Evolutionary conservation across 805 yeast species (phyloP), one percentile per base, ranked within the genome.

Genomic region (Aciculoconidium aculeatum): DNA sequence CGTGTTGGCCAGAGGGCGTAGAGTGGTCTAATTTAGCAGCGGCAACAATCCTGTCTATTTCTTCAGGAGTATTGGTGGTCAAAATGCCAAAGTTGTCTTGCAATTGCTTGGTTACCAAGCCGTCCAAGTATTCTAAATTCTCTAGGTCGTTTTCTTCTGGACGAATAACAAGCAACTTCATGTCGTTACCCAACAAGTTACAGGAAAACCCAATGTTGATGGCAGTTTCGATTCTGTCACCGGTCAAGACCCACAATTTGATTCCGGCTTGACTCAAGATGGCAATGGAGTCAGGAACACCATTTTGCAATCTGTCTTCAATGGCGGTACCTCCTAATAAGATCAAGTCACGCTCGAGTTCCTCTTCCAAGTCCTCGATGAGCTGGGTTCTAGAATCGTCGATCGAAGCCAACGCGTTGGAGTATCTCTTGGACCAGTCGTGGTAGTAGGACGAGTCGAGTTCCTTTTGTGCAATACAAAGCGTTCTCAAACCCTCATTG

Each of bases 211-310:
- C 94, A 62, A 83, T 83, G 46, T 83, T 83, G 43, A 83, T 82
- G 8, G 92, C 94, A 17, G 94, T 83, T 55, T 83, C 94, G n/a
- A 83, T 84, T 53, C 80, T 82, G 53, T 83, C 94, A 58, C 94
- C 94, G 3, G 94, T 83, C 27, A 83, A 62, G 26, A 83, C 92
- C 94, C 94, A 83, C 30, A 83, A 59, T 52, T 83, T 83, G 32
- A 83, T 79, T 51, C 94, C 92, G 6, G 92, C 92, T 39, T 75
- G 65, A 10, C 73, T 81, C 32, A 83, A 60, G 5, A 76, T 50
- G 6, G 77, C 72, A 47, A 83, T 83, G 10, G 90, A 72, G 43
- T 81, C 92, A 2, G 92, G 90, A 31, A 83, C 94, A 59, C 92
- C 92, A 44, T 80, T 86, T 55, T 83, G 94, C 37, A 83, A 59